Percentiles rank a stretch among this genome's conserved stretches.
phyloP scores from a whole-genome alignment of 1,139 yeast species.

The Yueomyces sp. region DNA sequence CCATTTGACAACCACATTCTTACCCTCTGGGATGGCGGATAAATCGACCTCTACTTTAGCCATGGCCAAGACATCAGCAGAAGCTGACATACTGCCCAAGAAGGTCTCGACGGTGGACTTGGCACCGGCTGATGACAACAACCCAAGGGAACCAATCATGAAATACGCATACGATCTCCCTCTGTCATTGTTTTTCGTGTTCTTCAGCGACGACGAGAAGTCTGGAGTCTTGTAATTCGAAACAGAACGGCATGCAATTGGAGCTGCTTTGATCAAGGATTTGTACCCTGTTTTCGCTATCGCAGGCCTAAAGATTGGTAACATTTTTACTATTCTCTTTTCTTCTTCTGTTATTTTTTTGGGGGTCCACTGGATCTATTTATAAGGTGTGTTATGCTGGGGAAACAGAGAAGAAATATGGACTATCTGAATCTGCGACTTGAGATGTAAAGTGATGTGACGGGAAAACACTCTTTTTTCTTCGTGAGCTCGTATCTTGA shows the following conservation, averaged over 20 bases:
- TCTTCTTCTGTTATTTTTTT: too few species aligned
- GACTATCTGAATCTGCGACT: too few species aligned
- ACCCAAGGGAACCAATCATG: constrained; percentile 96
- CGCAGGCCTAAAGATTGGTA: too few species aligned
- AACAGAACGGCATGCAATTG: background rate
- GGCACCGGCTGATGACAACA: constrained; percentile 91
- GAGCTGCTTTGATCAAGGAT: background rate
- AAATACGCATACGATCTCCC: constrained; percentile 85
- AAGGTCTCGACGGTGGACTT: constrained; percentile 96
- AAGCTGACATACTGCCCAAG: constrained; percentile 88
- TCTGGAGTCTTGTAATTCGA: constrained; percentile 86
- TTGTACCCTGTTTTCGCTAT: background rate
- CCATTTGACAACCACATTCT: constrained; percentile 97
- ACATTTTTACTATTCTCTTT: too few species aligned
- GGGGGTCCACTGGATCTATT: too few species aligned
- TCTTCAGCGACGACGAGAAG: constrained; percentile 70
- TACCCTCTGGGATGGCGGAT: constrained; percentile 91
- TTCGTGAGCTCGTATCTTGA: too few species aligned
- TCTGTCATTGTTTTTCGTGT: constrained; percentile 53
- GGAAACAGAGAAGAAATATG: too few species aligned
- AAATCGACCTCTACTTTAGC: constrained; percentile 98
- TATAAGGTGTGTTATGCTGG: too few species aligned
- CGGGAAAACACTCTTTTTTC: too few species aligned
- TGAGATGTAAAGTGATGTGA: too few species aligned
- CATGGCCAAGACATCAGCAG: constrained; percentile 98